Evolutionary conservation across 1,284 basidiomycete genomes (phyloP), one percentile per base, ranked within the genome.

Genomic region (Leccinum cinnamomeum): DNA sequence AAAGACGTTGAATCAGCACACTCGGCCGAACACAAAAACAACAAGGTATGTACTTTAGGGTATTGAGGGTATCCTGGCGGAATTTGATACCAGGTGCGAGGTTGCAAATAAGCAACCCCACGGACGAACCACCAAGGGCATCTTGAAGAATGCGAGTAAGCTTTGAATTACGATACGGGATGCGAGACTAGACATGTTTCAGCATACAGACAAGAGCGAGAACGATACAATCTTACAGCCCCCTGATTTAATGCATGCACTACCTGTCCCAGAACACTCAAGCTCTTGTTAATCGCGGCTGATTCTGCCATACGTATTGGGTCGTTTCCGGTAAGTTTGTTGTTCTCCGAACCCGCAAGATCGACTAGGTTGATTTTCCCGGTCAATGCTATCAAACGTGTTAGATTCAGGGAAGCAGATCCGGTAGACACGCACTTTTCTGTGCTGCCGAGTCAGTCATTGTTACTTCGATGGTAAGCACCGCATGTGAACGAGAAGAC

Each of bases 291-390:
- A 73, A 95, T 95, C 5, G 91, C 91, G 1, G 89, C 77, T 4
- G 89, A 91, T 76, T 95, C 88, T 1, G 86, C 85, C 89, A 94
- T 92, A 2, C 93, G 84, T 14, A 83, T 86, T 2, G 84, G 77
- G 69, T 94, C 89, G 66, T 94, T 94, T 7, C 92, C 92, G 2
- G 92, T 94, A 46, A 90, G 79, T 82, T 92, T 94, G 74, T 94
- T 94, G 70, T 94, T 94, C 77, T 95, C 92, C 0, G 90, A 92
- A 11, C 92, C 93, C 12, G 93, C 92, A 16, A 95, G 81, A 75
- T 95, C 92, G 11, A 94, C 90, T 3, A 94, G 82, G 66, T 92
- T 92, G 64, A 94, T 87, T 73, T 91, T 92, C 5, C 92, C 91
- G 1, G 80, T 82, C 53, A 86, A 73, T 53, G 81, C 85, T 88